Base-by-base conservation (phyloP, 768 basidiomycete genomes). In the Leccinum boreale region DNA sequence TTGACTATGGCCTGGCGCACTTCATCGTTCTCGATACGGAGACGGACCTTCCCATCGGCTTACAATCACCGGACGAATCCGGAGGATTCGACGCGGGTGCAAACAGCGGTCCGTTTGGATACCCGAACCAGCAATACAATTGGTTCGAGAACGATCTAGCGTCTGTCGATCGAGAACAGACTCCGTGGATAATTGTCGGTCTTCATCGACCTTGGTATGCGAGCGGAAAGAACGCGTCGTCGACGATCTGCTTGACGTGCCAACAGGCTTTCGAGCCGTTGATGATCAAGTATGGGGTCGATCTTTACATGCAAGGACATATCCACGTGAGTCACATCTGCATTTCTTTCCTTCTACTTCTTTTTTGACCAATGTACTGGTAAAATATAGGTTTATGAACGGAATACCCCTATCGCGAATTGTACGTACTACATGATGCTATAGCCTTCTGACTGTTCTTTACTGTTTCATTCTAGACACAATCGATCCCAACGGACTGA, bases 281-380 rank as follows among this genome's bases (percentile, higher is more conserved):
- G 60, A 68, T 70, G 61, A n/a, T 70, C 45, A 70, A 69, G 61
- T 70, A 70, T n/a, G 69, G 62, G 33, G 66, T 69, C 24, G 66
- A 68, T 31, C 56, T 68, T 17, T 70, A 70, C 52, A 66, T 70
- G 68, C 66, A 70, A 28, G 68, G 69, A 44, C 68, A 70, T 17
- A 11, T 64, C 7, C 68, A 69, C 36, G 68, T 70, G 36, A 31
- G 67, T 51, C 28, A 17, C 7, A 19, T 12, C 45, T 5, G 9
- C 4, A 19, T 35, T 53, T 49, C 47, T 28, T 19, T 14, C 12
- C 33, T 14, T 35, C 2, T 15, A 35, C 36, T 36, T 36, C 0
- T 36, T 36, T 17, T 17, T 28, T 36, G 35, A 26, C 21, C 12
- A 21, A 29, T 3, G 15, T 3, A 3, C 49, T 12, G 49, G 19